Conservation (phyloP, 495 filamentous ascomycete species). For the Talaromyces wortmannii region DNA sequence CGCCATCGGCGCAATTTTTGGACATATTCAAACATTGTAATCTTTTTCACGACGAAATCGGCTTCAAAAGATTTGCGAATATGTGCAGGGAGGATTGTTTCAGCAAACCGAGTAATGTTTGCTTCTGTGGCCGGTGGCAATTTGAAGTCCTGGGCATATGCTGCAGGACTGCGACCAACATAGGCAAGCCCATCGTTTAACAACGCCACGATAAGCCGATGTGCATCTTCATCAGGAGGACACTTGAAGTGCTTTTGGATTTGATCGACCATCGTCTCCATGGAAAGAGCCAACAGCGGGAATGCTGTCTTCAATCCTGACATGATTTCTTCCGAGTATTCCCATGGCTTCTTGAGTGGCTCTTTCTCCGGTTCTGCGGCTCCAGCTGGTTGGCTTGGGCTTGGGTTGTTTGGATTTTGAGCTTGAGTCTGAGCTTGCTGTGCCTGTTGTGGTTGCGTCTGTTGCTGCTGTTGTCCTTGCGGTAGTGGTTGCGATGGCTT, state of each 20-base stretch:
- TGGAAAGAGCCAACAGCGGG: slow-evolving; percentile 88
- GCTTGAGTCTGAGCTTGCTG: slow-evolving; percentile 30
- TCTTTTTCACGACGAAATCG: slow-evolving; percentile 89
- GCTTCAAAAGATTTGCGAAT: slow-evolving; percentile 91
- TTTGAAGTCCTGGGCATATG: slow-evolving; percentile 87
- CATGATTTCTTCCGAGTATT: slow-evolving; percentile 92
- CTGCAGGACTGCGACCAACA: slow-evolving; percentile 75
- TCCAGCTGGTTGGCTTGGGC: slow-evolving; percentile 19
- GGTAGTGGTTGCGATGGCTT: slow-evolving; percentile 11
- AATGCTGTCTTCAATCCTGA: slow-evolving; percentile 91
- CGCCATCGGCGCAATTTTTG: slow-evolving; percentile 94
- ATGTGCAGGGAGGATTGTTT: slow-evolving; percentile 88
- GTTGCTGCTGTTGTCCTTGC: neutral
- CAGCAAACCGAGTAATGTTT: slow-evolving; percentile 93
- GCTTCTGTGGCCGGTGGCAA: slow-evolving; percentile 83
- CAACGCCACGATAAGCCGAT: slow-evolving; percentile 92
- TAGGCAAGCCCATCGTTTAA: slow-evolving; percentile 89
- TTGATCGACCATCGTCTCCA: slow-evolving; percentile 99
- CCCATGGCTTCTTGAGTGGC: slow-evolving; percentile 77
- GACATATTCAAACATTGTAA: slow-evolving; percentile 96
- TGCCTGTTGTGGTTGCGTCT: slow-evolving; percentile 12
- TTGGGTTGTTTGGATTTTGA: slow-evolving; percentile 23
- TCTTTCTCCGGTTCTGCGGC: slow-evolving; percentile 26
- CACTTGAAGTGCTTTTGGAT: slow-evolving; percentile 98
- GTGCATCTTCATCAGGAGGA: slow-evolving; percentile 95